Base-by-base conservation (phyloP, 352 stramenopile genomes). In the Phytophthora palmivora region DNA sequence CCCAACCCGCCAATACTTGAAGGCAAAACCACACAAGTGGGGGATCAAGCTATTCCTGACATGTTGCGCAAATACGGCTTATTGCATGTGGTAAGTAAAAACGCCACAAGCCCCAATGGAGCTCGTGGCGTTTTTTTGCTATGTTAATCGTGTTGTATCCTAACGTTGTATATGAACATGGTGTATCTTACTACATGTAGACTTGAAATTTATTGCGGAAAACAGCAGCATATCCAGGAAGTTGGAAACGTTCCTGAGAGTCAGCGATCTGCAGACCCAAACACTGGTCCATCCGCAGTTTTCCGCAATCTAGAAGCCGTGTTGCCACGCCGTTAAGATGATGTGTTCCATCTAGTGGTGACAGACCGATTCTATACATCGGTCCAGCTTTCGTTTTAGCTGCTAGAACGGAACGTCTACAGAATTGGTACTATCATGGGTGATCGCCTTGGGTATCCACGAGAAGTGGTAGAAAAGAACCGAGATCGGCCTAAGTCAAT, bases 131-230 rank as follows among this genome's bases (percentile, higher is more conserved):
- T n/a, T n/a, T 49, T 64, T 58, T 43, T 28, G 14, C 47, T 30
- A 54, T 58, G 37, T 63, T 14, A 1, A 36, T 33, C 26, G 41
- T 67, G 48, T 67, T 56, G 48, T 60, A 67, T 59, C 43, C 3
- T 33, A 0, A 44, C 41, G 18, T 62, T 48, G 2, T 39, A 14
- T 53, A 6, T 43, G 19, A 11, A 42, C 0, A 49, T 48, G 30
- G 1, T 54, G 58, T 33, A 44, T 59, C 1, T 22, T n/a, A 21
- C 41, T 28, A 50, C 34, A 54, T 57, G 36, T 44, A 63, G 45
- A 57, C 37, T 57, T 28, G 55, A 56, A 11, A 19, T 63, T 8
- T 63, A 51, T 12, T 57, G 38, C 9, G 45, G 55, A 2, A 50
- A 45, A 12, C 24, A 36, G 3, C 45, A 63, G 12, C 45, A 45